Evolutionary conservation across 441 rosid genomes (phyloP).

Genomic region (Erodium texanum): DNA sequence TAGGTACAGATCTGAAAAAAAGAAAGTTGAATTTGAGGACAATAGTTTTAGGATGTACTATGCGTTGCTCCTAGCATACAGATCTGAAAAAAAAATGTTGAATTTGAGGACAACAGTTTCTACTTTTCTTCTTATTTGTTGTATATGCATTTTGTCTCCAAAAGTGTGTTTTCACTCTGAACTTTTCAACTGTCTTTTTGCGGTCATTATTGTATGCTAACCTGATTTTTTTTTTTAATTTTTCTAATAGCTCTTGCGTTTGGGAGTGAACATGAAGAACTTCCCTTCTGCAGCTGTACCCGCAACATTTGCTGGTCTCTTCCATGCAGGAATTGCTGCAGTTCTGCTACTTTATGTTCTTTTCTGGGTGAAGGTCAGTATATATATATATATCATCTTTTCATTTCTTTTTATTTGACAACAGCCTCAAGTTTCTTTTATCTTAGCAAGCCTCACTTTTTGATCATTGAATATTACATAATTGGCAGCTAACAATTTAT

Average conservation of each 20-base stretch:
- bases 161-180: neutral
- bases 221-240: conserved; percentile 12
- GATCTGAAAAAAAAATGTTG: neutral
- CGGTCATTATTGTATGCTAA: neutral
- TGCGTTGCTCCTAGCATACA: neutral
- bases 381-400: neutral
- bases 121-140: neutral
- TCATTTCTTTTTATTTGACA: neutral
- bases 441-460: neutral
- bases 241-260: conserved; percentile 40
- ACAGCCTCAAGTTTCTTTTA: neutral
- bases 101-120: neutral
- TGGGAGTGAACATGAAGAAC: conserved; percentile 82
- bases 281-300: conserved; percentile 61
- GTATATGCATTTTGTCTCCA: neutral
- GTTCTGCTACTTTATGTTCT: conserved; percentile 73
- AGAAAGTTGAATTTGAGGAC: no score
- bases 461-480: no score
- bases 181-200: neutral
- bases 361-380: conserved; percentile 86
- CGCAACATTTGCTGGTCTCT: conserved; percentile 55
- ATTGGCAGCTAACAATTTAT: neutral
- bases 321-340: conserved; percentile 81
- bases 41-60: neutral
- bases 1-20: neutral